Evolutionary conservation across 345 rosid species (phyloP).

Genomic region (Trapa incisa): DNA sequence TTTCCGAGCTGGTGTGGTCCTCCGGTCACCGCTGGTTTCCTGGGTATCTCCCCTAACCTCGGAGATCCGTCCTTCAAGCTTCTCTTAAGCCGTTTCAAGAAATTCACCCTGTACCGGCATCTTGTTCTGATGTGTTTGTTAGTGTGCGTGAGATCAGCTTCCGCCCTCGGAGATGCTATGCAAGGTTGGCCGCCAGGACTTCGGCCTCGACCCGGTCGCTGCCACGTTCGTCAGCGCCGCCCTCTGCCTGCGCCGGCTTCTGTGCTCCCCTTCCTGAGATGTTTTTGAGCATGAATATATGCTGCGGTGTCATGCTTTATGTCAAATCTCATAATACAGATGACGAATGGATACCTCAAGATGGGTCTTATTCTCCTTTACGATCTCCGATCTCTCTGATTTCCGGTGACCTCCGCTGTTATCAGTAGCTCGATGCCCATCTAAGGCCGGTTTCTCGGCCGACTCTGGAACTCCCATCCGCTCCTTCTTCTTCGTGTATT

Average conservation of each 20-base stretch:
- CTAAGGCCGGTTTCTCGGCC: constrained; percentile 19
- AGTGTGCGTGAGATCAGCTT: constrained; percentile 17
- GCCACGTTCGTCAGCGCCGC: constrained; percentile 22
- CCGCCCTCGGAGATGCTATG: constrained; percentile 74
- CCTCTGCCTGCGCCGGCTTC: constrained; percentile 31
- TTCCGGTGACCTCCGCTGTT: constrained; percentile 19
- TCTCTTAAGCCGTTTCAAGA: not conserved
- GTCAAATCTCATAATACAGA: not conserved
- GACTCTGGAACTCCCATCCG: constrained; percentile 24
- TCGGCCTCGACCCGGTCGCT: constrained; percentile 27
- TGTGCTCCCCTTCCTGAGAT: constrained; percentile 36
- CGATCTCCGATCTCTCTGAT: constrained; percentile 11
- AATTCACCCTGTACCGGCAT: no score
- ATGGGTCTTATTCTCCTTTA: not conserved
- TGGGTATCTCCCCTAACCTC: no score
- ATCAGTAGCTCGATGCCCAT: constrained; percentile 8
- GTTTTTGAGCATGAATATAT: not conserved
- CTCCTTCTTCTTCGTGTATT: constrained; percentile 46
- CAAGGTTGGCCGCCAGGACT: constrained; percentile 76
- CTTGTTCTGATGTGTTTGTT: no score
- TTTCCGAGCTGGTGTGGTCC: not conserved
- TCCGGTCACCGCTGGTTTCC: not conserved
- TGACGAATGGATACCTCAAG: not conserved
- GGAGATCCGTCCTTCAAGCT: no score
- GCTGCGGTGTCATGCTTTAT: no score